These are phyloP conservation scores for Tieghemostelium lacteum DNA, from an alignment of 78 protist species.

Conservation along the genomic window DNA sequence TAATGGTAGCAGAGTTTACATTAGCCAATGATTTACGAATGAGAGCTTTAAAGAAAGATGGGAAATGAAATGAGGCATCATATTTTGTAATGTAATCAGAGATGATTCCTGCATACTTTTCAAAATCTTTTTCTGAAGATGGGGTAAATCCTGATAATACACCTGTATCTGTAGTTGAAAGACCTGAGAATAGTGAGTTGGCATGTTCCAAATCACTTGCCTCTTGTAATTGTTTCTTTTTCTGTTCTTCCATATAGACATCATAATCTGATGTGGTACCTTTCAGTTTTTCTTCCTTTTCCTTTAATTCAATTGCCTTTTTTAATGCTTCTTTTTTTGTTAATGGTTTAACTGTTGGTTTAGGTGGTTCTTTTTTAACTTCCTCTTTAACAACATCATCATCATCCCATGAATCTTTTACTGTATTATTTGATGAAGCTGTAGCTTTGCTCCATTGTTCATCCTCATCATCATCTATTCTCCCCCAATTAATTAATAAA, in stretches of 20 bases:
- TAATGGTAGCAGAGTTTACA: conserved; percentile 8
- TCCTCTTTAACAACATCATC: conserved; percentile 17
- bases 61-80: conserved; percentile 57
- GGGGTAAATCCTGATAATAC: conserved; percentile 6
- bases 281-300: conserved; percentile 9
- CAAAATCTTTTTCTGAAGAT: conserved; percentile 58
- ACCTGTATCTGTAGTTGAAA: conserved; percentile 3
- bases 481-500: too few species aligned
- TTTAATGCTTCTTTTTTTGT: conserved; percentile 37
- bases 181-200: conserved; percentile 7
- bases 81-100: conserved; percentile 29
- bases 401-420: conserved; percentile 27
- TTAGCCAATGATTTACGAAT: conserved; percentile 12
- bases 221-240: conserved; percentile 57
- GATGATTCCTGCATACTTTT: conserved; percentile 35
- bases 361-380: conserved; percentile 20
- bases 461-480: too few species aligned
- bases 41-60: conserved; percentile 9
- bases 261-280: conserved; percentile 18
- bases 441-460: too few species aligned
- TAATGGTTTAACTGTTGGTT: conserved; percentile 27
- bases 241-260: conserved; percentile 45
- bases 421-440: too few species aligned
- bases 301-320: conserved; percentile 33
- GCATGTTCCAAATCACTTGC: conserved; percentile 44